These are phyloP conservation scores for Boletus bicolor DNA, from an alignment of 768 basidiomycete species.

Conservation along the genomic window DNA sequence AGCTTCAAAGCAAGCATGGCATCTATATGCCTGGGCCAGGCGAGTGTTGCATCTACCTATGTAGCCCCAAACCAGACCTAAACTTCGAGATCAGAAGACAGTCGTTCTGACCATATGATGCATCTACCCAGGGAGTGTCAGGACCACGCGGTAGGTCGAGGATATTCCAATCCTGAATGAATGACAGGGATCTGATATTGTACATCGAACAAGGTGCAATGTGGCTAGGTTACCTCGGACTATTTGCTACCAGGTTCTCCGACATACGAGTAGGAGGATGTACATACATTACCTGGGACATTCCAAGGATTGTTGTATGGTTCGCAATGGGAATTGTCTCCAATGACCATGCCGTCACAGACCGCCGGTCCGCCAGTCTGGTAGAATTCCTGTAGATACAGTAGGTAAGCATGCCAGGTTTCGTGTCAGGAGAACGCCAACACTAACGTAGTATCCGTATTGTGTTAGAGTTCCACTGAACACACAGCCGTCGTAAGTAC, in stretches of 20 bases:
- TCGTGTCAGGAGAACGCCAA: background rate
- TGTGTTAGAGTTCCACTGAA: background rate
- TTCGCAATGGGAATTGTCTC: background rate
- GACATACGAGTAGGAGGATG: background rate
- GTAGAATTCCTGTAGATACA: background rate
- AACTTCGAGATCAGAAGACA: too few species aligned
- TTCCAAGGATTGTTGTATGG: constrained; percentile 1
- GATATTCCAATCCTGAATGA: background rate
- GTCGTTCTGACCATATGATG: too few species aligned
- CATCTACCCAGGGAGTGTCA: background rate
- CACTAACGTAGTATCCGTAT: background rate
- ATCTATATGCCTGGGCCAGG: background rate
- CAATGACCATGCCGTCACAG: background rate
- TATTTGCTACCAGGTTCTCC: constrained; percentile 1
- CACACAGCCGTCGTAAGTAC: background rate
- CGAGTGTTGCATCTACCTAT: background rate
- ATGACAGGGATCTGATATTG: background rate
- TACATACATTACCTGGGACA: background rate
- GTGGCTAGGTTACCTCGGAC: background rate
- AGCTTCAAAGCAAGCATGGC: background rate
- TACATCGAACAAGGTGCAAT: background rate
- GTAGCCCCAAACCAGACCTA: too few species aligned
- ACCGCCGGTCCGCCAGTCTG: background rate
- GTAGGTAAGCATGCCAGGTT: background rate
- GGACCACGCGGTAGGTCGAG: background rate